phyloP scores from a whole-genome alignment of 2,329 filamentous ascomycete species.

The Paecilomyces variotii region DNA sequence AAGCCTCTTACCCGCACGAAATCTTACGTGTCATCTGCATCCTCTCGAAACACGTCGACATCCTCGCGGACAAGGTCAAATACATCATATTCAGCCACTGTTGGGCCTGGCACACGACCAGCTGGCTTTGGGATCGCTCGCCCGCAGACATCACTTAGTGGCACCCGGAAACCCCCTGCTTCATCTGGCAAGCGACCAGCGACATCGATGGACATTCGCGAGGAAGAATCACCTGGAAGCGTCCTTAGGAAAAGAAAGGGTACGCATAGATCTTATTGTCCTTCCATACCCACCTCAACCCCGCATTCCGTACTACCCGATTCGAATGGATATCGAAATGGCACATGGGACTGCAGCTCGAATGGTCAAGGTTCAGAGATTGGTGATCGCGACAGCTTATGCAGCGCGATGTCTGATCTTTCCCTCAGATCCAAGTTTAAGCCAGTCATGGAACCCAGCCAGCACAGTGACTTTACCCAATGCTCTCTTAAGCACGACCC shows the following conservation, averaged over 20 bases:
- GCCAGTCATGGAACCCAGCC: not conserved
- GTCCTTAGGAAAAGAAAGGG: slow-evolving; percentile 44
- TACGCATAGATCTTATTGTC: slow-evolving; percentile 36
- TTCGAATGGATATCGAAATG: slow-evolving; percentile 2
- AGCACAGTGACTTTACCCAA: not conserved
- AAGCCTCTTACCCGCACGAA: slow-evolving; percentile 33
- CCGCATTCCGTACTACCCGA: slow-evolving; percentile 7
- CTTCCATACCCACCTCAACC: slow-evolving; percentile 16
- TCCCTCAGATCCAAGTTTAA: not conserved
- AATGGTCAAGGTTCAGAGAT: slow-evolving; percentile 7
- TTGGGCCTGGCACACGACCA: slow-evolving; percentile 47
- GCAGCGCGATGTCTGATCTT: not conserved
- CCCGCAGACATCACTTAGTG: slow-evolving; percentile 46
- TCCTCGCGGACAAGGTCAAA: slow-evolving; percentile 37
- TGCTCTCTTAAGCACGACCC: slow-evolving; percentile 8
- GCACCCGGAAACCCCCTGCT: slow-evolving; percentile 41
- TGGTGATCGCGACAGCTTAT: slow-evolving; percentile 17
- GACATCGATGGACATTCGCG: slow-evolving; percentile 35
- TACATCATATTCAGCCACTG: slow-evolving; percentile 49
- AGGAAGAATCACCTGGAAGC: slow-evolving; percentile 28
- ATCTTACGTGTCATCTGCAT: slow-evolving; percentile 27
- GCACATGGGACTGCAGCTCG: slow-evolving; percentile 12
- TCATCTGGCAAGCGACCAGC: slow-evolving; percentile 33
- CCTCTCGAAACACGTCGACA: slow-evolving; percentile 33
- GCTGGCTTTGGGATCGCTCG: slow-evolving; percentile 37